Percentiles rank a stretch among this genome's conserved stretches.
Evolutionary conservation across 345 rosid genomes (phyloP).

Genomic region (Populus pruinosa): DNA sequence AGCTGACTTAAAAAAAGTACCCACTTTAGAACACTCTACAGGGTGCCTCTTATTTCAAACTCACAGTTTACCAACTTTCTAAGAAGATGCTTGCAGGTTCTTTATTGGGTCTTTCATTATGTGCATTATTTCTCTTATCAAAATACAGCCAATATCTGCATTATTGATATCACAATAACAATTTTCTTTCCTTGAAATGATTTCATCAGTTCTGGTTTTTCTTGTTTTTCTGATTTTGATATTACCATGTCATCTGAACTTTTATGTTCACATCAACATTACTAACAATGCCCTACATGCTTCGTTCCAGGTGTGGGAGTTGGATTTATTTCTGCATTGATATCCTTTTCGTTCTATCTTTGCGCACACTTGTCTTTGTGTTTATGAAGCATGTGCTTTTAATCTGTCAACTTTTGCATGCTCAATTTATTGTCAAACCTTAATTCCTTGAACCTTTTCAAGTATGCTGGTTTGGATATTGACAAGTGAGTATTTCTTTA

Average conservation of each 20-base stretch:
- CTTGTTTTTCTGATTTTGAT: background rate
- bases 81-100: too few relatives aligned
- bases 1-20: too few relatives aligned
- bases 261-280: background rate
- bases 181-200: background rate
- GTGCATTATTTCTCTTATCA: too few relatives aligned
- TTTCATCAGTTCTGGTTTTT: background rate
- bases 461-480: constrained; percentile 96
- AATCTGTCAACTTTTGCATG: constrained; percentile 5
- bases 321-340: constrained; percentile 92
- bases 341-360: constrained; percentile 57
- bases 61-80: too few relatives aligned
- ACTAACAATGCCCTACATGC: constrained; percentile 20
- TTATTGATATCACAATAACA: too few relatives aligned
- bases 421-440: constrained; percentile 44
- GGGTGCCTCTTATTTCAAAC: too few relatives aligned
- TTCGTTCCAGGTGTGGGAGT: constrained; percentile 85
- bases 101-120: too few relatives aligned
- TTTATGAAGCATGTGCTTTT: background rate
- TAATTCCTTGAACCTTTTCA: constrained; percentile 84
- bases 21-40: too few relatives aligned
- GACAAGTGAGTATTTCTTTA: constrained; percentile 71
- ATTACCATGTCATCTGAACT: background rate
- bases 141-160: too few relatives aligned
- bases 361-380: background rate